phyloP scores from a whole-genome alignment of 1,284 basidiomycete genomes.

The Trametes pubescens region DNA sequence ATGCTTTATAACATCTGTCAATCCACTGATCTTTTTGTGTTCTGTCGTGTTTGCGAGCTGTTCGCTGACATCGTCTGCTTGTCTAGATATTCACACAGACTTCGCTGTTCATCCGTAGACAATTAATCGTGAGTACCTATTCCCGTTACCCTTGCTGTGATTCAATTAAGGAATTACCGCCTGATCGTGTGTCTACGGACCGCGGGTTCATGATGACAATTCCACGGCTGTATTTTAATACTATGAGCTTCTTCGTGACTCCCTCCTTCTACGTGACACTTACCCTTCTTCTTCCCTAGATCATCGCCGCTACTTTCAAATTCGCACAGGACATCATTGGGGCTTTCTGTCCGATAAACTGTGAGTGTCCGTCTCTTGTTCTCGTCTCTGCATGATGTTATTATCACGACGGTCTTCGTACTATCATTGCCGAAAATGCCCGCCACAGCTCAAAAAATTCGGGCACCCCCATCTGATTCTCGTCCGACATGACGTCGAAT shows the following conservation, averaged over 20 bases:
- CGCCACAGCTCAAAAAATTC: conserved; percentile 84
- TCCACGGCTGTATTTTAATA: conserved; percentile 79
- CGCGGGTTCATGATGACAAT: conserved; percentile 65
- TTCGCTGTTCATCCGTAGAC: too few species aligned
- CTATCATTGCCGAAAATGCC: conserved; percentile 81
- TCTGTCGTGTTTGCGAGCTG: not conserved
- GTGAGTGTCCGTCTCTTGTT: conserved; percentile 37
- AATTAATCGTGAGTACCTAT: conserved; percentile 18
- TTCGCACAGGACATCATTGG: not conserved
- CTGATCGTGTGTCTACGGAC: conserved; percentile 57
- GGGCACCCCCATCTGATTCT: conserved; percentile 80
- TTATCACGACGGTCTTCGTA: conserved; percentile 93
- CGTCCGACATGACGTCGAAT: not conserved
- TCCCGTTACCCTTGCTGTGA: conserved; percentile 25
- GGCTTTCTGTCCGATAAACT: not conserved
- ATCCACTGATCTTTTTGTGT: conserved; percentile 61
- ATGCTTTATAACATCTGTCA: conserved; percentile 72
- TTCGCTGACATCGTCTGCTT: not conserved
- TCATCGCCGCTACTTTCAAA: too few species aligned
- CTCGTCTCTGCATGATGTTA: conserved; percentile 52
- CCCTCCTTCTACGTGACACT: conserved; percentile 17
- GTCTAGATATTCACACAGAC: too few species aligned
- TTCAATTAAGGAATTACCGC: conserved; percentile 78
- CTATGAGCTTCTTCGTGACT: conserved; percentile 50
- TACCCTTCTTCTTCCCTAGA: not conserved